phyloP scores from a whole-genome alignment of 495 filamentous ascomycete species.

The Penicillium robsamsonii region DNA sequence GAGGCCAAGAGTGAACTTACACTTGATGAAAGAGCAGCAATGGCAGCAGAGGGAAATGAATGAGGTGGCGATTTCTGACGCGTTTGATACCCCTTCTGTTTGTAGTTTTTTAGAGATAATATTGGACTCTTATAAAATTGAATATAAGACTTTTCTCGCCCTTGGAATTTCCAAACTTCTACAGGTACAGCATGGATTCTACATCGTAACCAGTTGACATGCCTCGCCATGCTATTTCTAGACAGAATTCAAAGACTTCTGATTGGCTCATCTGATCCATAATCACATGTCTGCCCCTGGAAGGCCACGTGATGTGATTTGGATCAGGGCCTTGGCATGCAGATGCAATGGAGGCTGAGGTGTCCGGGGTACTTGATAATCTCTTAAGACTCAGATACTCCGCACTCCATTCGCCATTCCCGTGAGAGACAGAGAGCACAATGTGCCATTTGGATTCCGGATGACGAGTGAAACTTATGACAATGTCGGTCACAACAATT shows the following conservation, averaged over 20 bases:
- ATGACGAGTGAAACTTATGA: neutral
- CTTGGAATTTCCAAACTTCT: neutral
- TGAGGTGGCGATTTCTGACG: neutral
- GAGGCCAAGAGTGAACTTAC: slow-evolving; percentile 70
- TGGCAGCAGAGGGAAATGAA: slow-evolving; percentile 22
- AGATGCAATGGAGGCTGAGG: neutral
- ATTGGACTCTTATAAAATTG: neutral
- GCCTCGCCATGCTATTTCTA: no score
- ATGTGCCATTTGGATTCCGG: slow-evolving; percentile 1
- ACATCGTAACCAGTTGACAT: no score
- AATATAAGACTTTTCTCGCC: neutral
- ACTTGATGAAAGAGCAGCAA: slow-evolving; percentile 56
- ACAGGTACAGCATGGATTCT: neutral
- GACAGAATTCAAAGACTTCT: no score
- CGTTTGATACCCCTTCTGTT: slow-evolving; percentile 6
- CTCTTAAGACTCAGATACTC: neutral
- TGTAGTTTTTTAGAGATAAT: neutral
- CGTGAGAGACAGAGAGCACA: neutral
- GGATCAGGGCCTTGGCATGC: slow-evolving; percentile 1
- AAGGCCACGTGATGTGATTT: neutral
- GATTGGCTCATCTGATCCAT: neutral
- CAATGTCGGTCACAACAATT: slow-evolving; percentile 10
- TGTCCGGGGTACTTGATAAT: neutral
- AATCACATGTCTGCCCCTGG: slow-evolving; percentile 2
- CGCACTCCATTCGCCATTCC: neutral